Conservation (phyloP, 2,329 filamentous ascomycete species). For the Seiridium unicorne region DNA sequence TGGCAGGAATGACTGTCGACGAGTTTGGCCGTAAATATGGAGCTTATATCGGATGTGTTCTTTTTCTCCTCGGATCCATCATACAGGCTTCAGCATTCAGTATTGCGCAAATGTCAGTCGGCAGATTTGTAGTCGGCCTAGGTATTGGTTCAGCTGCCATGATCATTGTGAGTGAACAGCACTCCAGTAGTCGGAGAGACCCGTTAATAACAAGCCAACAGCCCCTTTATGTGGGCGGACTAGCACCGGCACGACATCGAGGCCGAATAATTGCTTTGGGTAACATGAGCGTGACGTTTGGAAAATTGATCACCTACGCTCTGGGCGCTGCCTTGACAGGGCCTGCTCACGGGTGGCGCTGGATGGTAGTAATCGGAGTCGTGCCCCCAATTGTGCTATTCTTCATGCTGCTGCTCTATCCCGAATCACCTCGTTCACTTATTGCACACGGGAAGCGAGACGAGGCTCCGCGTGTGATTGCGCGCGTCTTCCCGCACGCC, state of each 20-base stretch:
- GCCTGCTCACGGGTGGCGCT: slow-evolving; percentile 45
- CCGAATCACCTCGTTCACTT: slow-evolving; percentile 46
- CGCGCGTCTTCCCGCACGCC: slow-evolving; percentile 38
- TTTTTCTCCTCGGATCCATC: slow-evolving; percentile 37
- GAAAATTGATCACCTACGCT: slow-evolving; percentile 39
- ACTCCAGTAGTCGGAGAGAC: slow-evolving; percentile 11
- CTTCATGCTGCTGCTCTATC: slow-evolving; percentile 41
- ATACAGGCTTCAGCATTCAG: slow-evolving; percentile 33
- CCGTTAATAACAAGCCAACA: background rate
- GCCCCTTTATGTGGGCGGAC: slow-evolving; percentile 44
- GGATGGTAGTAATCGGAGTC: slow-evolving; percentile 46
- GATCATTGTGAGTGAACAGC: slow-evolving; percentile 30
- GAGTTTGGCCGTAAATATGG: slow-evolving; percentile 35
- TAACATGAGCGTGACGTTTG: slow-evolving; percentile 43
- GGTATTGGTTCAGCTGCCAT: slow-evolving; percentile 48
- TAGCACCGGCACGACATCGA: slow-evolving; percentile 46
- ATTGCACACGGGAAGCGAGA: slow-evolving; percentile 39
- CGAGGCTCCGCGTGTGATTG: slow-evolving; percentile 35
- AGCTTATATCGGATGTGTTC: slow-evolving; percentile 37
- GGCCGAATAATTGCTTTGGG: slow-evolving; percentile 48
- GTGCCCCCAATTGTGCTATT: slow-evolving; percentile 43
- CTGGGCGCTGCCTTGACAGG: slow-evolving; percentile 37
- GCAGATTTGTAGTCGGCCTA: slow-evolving; percentile 45
- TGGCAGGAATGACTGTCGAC: slow-evolving; percentile 34
- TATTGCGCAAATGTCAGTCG: slow-evolving; percentile 41